A percentile compares a stretch with the other conserved stretches of the same genome.
These are phyloP conservation scores for Berkeleyomyces basicola DNA, from an alignment of 2,329 filamentous ascomycete species.

Conservation along the genomic window DNA sequence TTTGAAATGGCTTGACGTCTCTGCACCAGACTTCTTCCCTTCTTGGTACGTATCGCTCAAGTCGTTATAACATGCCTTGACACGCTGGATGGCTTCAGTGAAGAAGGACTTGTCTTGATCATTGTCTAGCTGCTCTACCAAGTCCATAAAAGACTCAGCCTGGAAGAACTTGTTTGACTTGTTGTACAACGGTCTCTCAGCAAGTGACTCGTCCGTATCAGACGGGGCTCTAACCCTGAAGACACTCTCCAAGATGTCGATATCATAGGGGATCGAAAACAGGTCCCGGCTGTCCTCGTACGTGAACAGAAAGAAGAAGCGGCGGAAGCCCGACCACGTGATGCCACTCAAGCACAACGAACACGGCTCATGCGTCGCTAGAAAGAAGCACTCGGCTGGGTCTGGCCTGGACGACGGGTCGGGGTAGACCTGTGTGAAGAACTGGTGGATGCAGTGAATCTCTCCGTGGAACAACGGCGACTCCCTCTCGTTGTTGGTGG, in stretches of 20 bases:
- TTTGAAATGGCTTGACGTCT: constrained; percentile 34
- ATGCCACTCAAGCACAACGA: constrained; percentile 41
- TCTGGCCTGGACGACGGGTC: constrained; percentile 23
- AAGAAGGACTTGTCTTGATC: constrained; percentile 21
- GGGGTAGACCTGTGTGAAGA: constrained; percentile 28
- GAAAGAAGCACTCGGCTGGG: constrained; percentile 36
- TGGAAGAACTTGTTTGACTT: constrained; percentile 38
- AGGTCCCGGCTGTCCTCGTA: constrained; percentile 41
- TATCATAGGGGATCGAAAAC: constrained; percentile 40
- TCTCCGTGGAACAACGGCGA: constrained; percentile 42
- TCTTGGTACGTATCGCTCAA: constrained; percentile 33
- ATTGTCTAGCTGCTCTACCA: constrained; percentile 24
- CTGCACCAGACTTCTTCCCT: constrained; percentile 26
- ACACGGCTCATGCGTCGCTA: constrained; percentile 43
- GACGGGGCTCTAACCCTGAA: constrained; percentile 30
- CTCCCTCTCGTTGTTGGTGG: constrained; percentile 38
- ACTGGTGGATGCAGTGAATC: constrained; percentile 43
- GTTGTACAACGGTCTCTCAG: constrained; percentile 32
- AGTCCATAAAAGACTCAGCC: constrained; percentile 25
- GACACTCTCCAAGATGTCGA: constrained; percentile 38
- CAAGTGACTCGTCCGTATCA: constrained; percentile 25
- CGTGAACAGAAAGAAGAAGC: constrained; percentile 42
- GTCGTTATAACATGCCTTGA: constrained; percentile 32
- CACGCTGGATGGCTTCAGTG: constrained; percentile 26
- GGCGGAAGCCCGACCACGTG: constrained; percentile 39